Conservation (phyloP, 164 flowering plant species). For the Akebia trifoliata region DNA sequence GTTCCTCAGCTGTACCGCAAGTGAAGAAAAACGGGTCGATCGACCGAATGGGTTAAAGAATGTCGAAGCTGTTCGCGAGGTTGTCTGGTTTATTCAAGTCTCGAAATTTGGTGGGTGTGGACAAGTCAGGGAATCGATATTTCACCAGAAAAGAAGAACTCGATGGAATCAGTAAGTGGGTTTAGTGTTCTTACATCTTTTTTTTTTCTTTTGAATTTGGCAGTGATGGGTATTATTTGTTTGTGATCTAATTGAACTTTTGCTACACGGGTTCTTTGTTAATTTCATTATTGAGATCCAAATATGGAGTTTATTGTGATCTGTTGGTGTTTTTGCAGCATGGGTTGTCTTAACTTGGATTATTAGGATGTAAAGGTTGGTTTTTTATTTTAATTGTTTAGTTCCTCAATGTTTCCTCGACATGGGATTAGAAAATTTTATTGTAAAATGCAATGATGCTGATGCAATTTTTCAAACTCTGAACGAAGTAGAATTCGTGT, state of each 20-base stretch:
- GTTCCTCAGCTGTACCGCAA: no score
- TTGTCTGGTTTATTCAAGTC: constrained; percentile 52
- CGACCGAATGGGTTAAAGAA: constrained; percentile 13
- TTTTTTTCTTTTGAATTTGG: not conserved
- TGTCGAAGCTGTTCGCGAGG: constrained; percentile 64
- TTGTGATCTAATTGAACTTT: not conserved
- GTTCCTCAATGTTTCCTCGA: not conserved
- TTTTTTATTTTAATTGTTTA: not conserved
- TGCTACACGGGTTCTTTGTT: not conserved
- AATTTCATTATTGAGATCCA: not conserved
- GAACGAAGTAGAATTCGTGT: not conserved
- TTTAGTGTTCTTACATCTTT: not conserved
- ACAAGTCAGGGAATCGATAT: constrained; percentile 82
- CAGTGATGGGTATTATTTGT: not conserved
- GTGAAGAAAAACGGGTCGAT: constrained; percentile 12
- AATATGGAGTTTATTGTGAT: not conserved
- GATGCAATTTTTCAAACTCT: not conserved
- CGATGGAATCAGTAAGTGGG: constrained; percentile 76
- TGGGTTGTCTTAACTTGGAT: not conserved
- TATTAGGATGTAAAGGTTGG: not conserved
- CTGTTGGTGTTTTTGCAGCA: not conserved
- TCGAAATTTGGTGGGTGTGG: constrained; percentile 46
- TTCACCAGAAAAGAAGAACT: constrained; percentile 57
- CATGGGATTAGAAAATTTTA: not conserved
- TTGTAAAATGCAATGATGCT: not conserved